These are phyloP conservation scores for Globisporangium polare DNA, from an alignment of 352 stramenopile genomes.

Conservation along the genomic window DNA sequence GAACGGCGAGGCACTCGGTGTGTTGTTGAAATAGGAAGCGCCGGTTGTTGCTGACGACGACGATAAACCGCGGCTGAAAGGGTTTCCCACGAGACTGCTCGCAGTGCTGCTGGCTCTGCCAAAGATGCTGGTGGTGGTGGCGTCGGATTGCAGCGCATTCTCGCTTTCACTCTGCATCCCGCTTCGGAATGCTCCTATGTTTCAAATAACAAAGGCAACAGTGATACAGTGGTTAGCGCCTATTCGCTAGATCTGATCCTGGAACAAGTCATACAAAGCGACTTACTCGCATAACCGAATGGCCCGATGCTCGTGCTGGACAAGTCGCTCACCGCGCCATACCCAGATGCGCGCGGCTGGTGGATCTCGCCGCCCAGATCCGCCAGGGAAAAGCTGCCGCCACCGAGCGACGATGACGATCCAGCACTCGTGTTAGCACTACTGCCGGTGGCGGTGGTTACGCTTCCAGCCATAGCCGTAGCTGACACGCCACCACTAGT, in stretches of 20 bases:
- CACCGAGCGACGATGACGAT: conserved; percentile 10
- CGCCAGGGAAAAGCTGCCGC: conserved; percentile 40
- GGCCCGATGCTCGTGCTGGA: conserved; percentile 12
- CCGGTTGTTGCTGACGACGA: background rate
- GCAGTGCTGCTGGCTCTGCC: background rate
- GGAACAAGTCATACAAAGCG: background rate
- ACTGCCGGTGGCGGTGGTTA: conserved; percentile 1
- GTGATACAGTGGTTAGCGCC: background rate
- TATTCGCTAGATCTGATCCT: background rate
- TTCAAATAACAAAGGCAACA: background rate
- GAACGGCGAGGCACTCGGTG: conserved; percentile 10
- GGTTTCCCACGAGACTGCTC: conserved; percentile 9
- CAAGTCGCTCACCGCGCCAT: conserved; percentile 12
- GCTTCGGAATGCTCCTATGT: conserved; percentile 12
- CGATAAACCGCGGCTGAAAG: conserved; percentile 22
- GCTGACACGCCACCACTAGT: background rate
- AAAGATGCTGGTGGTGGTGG: conserved; percentile 1
- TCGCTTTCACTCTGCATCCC: conserved; percentile 4
- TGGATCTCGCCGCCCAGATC: conserved; percentile 62
- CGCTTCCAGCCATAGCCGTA: background rate
- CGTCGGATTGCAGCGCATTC: conserved; percentile 1
- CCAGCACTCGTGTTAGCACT: background rate
- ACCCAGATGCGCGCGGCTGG: conserved; percentile 21
- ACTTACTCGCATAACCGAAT: conserved; percentile 38
- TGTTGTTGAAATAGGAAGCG: conserved; percentile 3